Percentiles rank a stretch among this genome's conserved stretches.
Evolutionary conservation across 2,329 filamentous ascomycete species (phyloP).

Genomic region (Colletotrichum destructivum): DNA sequence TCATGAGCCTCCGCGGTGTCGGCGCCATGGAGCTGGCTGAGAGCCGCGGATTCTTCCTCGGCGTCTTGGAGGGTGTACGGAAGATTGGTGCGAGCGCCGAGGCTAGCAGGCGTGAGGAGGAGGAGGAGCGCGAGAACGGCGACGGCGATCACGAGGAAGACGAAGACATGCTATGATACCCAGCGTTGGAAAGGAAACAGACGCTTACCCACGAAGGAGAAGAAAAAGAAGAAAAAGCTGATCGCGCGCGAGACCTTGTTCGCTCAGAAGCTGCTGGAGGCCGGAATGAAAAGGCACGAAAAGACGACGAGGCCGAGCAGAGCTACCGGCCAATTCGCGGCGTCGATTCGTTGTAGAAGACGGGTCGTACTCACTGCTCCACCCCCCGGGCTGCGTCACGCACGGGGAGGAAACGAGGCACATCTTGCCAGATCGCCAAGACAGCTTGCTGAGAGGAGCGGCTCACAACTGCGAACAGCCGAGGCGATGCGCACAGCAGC

Average conservation of each 20-base stretch:
- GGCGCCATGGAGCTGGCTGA: constrained; percentile 95
- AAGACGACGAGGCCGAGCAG: too few species aligned
- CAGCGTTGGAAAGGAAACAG: constrained; percentile 8
- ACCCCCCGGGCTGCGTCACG: too few species aligned
- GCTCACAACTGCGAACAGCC: background rate
- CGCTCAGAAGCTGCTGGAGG: too few species aligned
- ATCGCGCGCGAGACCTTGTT: too few species aligned
- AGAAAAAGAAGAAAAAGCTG: too few species aligned
- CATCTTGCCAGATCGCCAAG: too few species aligned
- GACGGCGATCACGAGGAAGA: constrained; percentile 76
- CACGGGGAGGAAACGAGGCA: too few species aligned
- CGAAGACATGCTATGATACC: constrained; percentile 61
- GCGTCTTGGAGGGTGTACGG: constrained; percentile 89
- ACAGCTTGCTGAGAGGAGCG: too few species aligned
- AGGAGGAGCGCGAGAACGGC: constrained; percentile 75
- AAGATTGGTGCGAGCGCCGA: constrained; percentile 88
- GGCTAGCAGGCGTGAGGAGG: constrained; percentile 81
- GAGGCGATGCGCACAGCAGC: background rate
- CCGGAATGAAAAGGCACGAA: too few species aligned
- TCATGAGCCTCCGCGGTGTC: constrained; percentile 79
- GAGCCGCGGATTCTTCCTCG: constrained; percentile 84
- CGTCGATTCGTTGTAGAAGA: too few species aligned
- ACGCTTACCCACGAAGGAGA: background rate
- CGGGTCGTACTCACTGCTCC: too few species aligned
- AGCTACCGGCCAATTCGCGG: too few species aligned